phyloP scores from a whole-genome alignment of 139 green algal species.

The Tetradesmus obliquus region DNA sequence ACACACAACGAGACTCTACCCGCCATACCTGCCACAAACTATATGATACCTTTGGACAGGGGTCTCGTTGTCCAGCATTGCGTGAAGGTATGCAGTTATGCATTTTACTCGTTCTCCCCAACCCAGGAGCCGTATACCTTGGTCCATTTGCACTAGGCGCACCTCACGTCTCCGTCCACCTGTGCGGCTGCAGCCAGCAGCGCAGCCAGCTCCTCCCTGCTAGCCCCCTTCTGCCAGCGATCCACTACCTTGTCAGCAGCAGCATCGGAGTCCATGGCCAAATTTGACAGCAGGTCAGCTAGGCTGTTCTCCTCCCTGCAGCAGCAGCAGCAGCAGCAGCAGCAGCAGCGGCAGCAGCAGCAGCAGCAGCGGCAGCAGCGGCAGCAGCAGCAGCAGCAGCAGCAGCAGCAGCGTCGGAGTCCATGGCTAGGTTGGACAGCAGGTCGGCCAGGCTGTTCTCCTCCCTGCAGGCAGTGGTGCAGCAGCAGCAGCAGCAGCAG shows the following conservation, averaged over 20 bases:
- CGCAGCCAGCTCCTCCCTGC: background rate
- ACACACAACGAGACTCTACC: no score
- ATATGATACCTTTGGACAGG: background rate
- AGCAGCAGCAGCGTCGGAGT: background rate
- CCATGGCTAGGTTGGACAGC: constrained; percentile 39
- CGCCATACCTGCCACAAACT: no score
- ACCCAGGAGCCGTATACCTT: background rate
- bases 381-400: background rate
- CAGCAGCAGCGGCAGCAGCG: background rate
- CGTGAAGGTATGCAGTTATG: background rate
- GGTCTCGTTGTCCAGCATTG: background rate
- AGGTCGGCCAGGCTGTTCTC: constrained; percentile 31
- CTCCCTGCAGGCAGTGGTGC: background rate
- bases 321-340: background rate
- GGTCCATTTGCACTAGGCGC: no score
- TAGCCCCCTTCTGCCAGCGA: background rate
- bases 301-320: constrained; percentile 39
- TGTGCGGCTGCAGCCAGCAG: background rate
- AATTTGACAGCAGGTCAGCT: constrained; percentile 46
- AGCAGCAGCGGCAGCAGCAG: background rate
- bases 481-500: background rate
- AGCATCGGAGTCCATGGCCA: constrained; percentile 38
- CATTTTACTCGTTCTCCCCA: background rate
- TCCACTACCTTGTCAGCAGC: background rate
- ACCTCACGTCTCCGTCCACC: background rate